Evolutionary conservation across 2,329 filamentous ascomycete species (phyloP).

Genomic region (Stenocarpella maydis): DNA sequence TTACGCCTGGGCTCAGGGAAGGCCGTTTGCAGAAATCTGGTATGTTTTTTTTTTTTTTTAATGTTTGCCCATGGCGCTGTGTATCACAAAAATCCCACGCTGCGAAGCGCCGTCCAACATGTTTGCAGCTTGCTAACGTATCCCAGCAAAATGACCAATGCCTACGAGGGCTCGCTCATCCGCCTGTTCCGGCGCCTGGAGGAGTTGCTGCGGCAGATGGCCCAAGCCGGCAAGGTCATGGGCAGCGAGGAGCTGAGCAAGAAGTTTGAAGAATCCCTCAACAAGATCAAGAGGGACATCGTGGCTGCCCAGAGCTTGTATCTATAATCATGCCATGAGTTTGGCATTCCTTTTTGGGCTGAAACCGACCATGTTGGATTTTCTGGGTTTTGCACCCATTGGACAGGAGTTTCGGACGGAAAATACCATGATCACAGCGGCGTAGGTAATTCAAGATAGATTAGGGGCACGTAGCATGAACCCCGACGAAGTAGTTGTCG

Average conservation of each 20-base stretch:
- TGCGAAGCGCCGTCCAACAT: no score
- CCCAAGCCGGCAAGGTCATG: slow-evolving; percentile 96
- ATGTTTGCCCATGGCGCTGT: not conserved
- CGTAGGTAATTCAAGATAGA: slow-evolving; percentile 18
- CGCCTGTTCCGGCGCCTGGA: slow-evolving; percentile 95
- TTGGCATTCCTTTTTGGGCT: not conserved
- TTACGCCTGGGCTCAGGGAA: slow-evolving; percentile 88
- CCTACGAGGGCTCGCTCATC: slow-evolving; percentile 96
- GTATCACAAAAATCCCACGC: no score
- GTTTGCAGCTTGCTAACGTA: slow-evolving; percentile 3
- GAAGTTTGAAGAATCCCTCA: slow-evolving; percentile 88
- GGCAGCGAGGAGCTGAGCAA: slow-evolving; percentile 91
- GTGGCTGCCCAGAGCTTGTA: slow-evolving; percentile 95
- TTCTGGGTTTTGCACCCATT: not conserved
- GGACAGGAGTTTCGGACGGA: slow-evolving; percentile 24
- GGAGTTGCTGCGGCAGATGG: slow-evolving; percentile 93
- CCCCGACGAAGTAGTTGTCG: not conserved
- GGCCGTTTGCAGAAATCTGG: slow-evolving; percentile 93
- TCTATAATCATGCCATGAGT: slow-evolving; percentile 60
- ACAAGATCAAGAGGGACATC: slow-evolving; percentile 90
- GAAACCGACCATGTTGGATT: not conserved
- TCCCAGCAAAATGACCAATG: slow-evolving; percentile 92
- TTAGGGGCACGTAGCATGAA: not conserved
- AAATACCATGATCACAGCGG: slow-evolving; percentile 33
- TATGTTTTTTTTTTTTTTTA: slow-evolving; percentile 70